phyloP scores from a whole-genome alignment of 495 filamentous ascomycete species.

The Rhypophila decipiens region DNA sequence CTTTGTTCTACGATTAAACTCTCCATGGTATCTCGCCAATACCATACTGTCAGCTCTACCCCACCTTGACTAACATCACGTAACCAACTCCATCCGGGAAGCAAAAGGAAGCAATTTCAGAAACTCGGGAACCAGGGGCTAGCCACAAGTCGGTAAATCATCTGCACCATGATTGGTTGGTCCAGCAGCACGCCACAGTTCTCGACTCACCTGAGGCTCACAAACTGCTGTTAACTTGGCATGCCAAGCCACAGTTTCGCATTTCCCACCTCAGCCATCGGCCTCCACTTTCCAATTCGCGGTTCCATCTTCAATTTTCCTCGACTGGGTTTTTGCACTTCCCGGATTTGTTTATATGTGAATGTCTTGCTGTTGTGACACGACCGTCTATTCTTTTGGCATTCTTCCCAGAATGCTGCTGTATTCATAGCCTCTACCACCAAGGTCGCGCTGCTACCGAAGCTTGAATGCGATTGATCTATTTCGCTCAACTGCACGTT shows the following conservation, averaged over 20 bases:
- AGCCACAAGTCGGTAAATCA: not conserved
- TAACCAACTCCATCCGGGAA: too few species aligned
- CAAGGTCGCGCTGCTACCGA: not conserved
- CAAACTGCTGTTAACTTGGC: too few species aligned
- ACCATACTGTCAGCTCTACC: too few species aligned
- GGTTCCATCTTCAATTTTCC: not conserved
- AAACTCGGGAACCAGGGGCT: not conserved
- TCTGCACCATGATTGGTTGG: not conserved
- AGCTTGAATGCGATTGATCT: not conserved
- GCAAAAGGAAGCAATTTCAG: too few species aligned
- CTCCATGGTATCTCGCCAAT: too few species aligned
- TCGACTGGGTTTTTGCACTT: too few species aligned
- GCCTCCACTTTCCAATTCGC: not conserved
- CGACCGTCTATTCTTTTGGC: not conserved
- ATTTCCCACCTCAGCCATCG: not conserved
- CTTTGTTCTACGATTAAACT: too few species aligned
- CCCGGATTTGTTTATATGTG: too few species aligned
- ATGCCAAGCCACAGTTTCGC: not conserved
- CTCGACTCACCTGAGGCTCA: not conserved
- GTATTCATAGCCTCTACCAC: conserved; percentile 21
- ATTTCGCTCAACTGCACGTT: conserved; percentile 15
- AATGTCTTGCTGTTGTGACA: too few species aligned
- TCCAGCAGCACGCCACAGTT: not conserved
- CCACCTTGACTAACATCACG: too few species aligned
- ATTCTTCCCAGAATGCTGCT: conserved; percentile 25